These are phyloP conservation scores for Zanthoxylum bungeanum DNA, from an alignment of 345 rosid genomes.

Conservation along the genomic window DNA sequence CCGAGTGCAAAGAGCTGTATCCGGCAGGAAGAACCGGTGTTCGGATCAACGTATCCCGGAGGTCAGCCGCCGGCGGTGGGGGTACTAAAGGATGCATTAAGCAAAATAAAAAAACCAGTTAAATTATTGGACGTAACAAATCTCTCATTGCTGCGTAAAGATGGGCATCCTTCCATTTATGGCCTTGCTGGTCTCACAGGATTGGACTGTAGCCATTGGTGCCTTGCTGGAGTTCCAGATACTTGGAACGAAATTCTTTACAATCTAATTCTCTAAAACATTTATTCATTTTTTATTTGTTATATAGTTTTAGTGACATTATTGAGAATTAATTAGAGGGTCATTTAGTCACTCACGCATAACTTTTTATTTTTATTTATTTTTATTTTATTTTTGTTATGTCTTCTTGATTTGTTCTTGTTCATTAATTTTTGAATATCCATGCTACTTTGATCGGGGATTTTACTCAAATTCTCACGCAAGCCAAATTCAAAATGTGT, in stretches of 20 bases:
- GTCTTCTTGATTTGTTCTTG: neutral
- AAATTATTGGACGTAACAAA: constrained; percentile 64
- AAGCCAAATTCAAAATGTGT: no score
- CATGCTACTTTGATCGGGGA: no score
- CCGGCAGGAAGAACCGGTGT: constrained; percentile 58
- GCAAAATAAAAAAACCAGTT: constrained; percentile 43
- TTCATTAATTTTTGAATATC: no score
- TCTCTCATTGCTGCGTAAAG: constrained; percentile 77
- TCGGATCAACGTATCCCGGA: constrained; percentile 60
- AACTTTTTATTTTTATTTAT: no score
- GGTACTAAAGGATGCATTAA: constrained; percentile 50
- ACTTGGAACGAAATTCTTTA: constrained; percentile 86
- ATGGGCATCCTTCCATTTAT: constrained; percentile 83
- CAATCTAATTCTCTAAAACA: constrained; percentile 41
- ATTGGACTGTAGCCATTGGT: constrained; percentile 91
- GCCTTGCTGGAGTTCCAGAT: constrained; percentile 91
- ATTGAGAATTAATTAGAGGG: neutral
- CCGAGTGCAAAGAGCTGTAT: constrained; percentile 54
- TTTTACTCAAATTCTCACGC: no score
- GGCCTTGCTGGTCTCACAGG: constrained; percentile 47
- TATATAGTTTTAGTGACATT: neutral
- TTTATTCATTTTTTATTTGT: neutral
- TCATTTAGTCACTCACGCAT: neutral
- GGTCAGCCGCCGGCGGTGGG: constrained; percentile 53
- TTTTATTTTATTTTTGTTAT: no score